phyloP scores from a whole-genome alignment of 2,329 filamentous ascomycete genomes.

The Albophoma yamanashiensis region DNA sequence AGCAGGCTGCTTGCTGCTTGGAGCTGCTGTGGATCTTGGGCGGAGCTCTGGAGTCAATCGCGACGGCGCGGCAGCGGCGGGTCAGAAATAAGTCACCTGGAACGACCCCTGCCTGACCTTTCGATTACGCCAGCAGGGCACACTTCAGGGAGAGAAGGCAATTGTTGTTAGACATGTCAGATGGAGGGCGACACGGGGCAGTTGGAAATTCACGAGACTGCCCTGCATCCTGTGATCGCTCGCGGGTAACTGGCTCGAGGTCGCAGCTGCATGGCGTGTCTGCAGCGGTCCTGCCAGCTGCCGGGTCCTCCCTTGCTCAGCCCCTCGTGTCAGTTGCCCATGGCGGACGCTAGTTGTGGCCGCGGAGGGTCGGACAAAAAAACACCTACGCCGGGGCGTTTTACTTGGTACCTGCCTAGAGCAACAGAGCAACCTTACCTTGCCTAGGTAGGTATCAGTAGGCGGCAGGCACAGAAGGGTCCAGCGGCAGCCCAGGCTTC shows the following conservation, averaged over 20 bases:
- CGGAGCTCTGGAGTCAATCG: not conserved
- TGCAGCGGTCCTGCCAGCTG: not conserved
- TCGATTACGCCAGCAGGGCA: not conserved
- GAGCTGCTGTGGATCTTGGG: not conserved
- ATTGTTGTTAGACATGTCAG: not conserved
- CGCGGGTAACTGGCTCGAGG: not conserved
- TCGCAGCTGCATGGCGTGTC: too few relatives aligned
- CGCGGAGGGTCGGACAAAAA: not conserved
- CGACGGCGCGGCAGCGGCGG: not conserved
- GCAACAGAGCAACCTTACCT: too few relatives aligned
- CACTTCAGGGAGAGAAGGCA: not conserved
- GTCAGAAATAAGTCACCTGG: not conserved
- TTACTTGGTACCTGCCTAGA: too few relatives aligned
- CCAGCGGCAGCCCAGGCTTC: not conserved
- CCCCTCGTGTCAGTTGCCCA: not conserved
- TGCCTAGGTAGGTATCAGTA: too few relatives aligned
- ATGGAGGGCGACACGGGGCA: not conserved
- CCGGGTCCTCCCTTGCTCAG: not conserved
- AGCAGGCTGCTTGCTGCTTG: not conserved
- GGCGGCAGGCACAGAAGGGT: not conserved
- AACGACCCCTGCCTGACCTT: not conserved
- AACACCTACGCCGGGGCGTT: not conserved
- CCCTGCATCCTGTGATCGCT: not conserved
- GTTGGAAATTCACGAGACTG: not conserved
- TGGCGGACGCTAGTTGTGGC: not conserved